Evolutionary conservation across 352 stramenopile genomes (phyloP).

Genomic region (Phytophthora litchii): DNA sequence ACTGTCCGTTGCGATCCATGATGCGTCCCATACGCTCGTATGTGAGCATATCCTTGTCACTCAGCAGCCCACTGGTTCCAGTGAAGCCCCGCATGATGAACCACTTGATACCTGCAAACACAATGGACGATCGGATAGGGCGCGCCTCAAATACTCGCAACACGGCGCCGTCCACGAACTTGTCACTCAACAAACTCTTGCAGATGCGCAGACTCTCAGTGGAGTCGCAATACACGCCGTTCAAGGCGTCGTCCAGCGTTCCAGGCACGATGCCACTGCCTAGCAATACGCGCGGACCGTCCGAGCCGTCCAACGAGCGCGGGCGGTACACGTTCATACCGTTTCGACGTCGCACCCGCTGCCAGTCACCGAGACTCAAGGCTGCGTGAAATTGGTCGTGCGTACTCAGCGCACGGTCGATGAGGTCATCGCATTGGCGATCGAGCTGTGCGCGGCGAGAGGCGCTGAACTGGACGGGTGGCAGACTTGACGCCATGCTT

Average conservation of each 20-base stretch:
- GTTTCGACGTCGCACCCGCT: constrained; percentile 53
- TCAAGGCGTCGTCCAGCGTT: constrained; percentile 53
- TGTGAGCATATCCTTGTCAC: constrained; percentile 56
- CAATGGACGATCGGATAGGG: constrained; percentile 47
- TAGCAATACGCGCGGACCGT: constrained; percentile 38
- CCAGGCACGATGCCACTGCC: constrained; percentile 59
- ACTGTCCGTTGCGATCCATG: constrained; percentile 48
- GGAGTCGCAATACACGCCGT: constrained; percentile 57
- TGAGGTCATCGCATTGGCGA: constrained; percentile 54
- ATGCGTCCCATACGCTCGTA: constrained; percentile 73
- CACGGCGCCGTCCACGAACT: constrained; percentile 58
- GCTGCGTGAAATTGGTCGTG: constrained; percentile 58
- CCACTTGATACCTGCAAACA: constrained; percentile 72
- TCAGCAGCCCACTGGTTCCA: constrained; percentile 39
- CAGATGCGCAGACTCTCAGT: constrained; percentile 59
- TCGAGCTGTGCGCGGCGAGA: constrained; percentile 49
- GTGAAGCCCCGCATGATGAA: constrained; percentile 48
- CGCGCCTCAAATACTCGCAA: constrained; percentile 58
- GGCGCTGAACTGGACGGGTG: constrained; percentile 42
- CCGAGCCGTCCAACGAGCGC: constrained; percentile 10
- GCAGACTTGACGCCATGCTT: constrained; percentile 28
- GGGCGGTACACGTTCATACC: constrained; percentile 54
- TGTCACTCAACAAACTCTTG: constrained; percentile 55
- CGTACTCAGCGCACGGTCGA: constrained; percentile 50
- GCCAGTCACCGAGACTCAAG: constrained; percentile 41